These are phyloP conservation scores for Solanum hybrid DNA, from an alignment of 305 asterid species.

Conservation along the genomic window DNA sequence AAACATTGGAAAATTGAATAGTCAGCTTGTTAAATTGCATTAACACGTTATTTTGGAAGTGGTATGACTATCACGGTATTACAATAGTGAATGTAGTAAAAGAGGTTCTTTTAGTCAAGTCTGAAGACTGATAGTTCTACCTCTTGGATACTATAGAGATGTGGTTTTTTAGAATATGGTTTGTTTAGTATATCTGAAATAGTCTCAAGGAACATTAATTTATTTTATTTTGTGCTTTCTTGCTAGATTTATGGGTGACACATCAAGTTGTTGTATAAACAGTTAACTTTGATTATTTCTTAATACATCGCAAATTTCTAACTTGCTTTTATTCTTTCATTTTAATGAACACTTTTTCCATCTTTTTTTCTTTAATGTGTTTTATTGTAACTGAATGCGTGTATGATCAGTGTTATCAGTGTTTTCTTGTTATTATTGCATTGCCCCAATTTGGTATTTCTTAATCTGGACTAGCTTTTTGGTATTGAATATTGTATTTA, in stretches of 20 bases:
- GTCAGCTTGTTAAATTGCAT: constrained; percentile 9
- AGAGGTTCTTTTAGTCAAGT: background rate
- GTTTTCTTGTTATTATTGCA: too few species aligned
- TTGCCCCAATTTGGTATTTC: too few species aligned
- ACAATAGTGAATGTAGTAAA: background rate
- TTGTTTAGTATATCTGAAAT: background rate
- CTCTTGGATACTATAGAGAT: background rate
- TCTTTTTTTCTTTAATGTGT: too few species aligned
- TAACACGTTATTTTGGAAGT: background rate
- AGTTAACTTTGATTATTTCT: background rate
- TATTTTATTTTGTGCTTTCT: background rate
- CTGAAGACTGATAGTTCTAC: background rate
- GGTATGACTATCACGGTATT: background rate
- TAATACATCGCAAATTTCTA: too few species aligned
- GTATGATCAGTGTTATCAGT: too few species aligned
- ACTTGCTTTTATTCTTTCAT: too few species aligned
- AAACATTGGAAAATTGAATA: constrained; percentile 10
- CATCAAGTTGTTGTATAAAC: background rate
- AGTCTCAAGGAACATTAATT: background rate
- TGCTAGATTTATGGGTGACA: background rate
- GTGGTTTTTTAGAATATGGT: background rate
- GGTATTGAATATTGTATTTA: too few species aligned
- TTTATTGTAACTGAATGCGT: too few species aligned
- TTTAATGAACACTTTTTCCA: too few species aligned
- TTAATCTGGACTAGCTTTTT: too few species aligned